Conservation (phyloP, 2,329 filamentous ascomycete species). For the Tolypocladium paradoxum region DNA sequence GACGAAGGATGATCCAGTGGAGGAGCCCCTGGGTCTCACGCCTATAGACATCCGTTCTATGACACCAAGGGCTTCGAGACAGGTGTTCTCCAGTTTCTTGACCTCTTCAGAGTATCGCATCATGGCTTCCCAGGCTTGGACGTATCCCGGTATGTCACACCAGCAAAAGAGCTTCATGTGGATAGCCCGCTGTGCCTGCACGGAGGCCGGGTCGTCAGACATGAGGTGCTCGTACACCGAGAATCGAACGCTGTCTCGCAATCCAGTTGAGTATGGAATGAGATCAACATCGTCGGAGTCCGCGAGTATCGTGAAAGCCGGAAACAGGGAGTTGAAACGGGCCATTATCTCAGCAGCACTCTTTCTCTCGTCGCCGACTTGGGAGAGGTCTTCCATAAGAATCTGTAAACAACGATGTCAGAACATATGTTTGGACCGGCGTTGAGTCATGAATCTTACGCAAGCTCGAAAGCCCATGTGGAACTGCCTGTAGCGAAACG, state of each 20-base stretch:
- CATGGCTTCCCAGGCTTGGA: slow-evolving; percentile 16
- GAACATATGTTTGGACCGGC: not conserved
- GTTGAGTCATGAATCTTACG: slow-evolving; percentile 11
- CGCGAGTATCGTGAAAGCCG: slow-evolving; percentile 12
- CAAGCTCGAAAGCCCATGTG: slow-evolving; percentile 22
- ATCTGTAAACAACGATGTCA: slow-evolving; percentile 9
- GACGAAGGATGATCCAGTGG: slow-evolving; percentile 4
- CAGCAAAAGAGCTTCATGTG: slow-evolving; percentile 20
- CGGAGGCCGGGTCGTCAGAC: slow-evolving; percentile 10
- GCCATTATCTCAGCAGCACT: slow-evolving; percentile 18
- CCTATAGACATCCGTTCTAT: slow-evolving; percentile 5
- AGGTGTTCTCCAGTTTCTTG: slow-evolving; percentile 22
- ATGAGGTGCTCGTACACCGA: slow-evolving; percentile 23
- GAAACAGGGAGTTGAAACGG: slow-evolving; percentile 24
- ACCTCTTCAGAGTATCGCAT: slow-evolving; percentile 20
- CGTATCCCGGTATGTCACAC: slow-evolving; percentile 20
- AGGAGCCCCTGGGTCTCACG: not conserved
- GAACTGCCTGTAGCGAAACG: slow-evolving; percentile 16
- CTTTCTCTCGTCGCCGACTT: slow-evolving; percentile 3
- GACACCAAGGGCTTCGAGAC: slow-evolving; percentile 13
- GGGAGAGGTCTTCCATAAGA: slow-evolving; percentile 13
- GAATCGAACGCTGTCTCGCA: slow-evolving; percentile 25
- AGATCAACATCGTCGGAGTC: slow-evolving; percentile 13
- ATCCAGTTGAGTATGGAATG: slow-evolving; percentile 16
- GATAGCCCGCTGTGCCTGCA: slow-evolving; percentile 12